Evolutionary conservation across 1,284 basidiomycete species (phyloP).

Genomic region (Rhodofomes roseus): DNA sequence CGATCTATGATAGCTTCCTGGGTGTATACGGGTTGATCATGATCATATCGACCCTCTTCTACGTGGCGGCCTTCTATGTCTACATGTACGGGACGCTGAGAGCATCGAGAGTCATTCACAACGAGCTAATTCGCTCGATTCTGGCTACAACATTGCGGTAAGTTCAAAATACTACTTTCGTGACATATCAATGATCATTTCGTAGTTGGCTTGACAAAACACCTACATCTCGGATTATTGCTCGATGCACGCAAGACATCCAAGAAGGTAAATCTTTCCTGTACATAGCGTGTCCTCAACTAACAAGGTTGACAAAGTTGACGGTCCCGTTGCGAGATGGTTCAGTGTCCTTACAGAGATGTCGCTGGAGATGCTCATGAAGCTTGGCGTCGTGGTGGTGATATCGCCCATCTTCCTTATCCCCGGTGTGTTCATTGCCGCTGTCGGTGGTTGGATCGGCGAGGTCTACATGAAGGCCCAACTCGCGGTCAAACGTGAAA

Average conservation of each 20-base stretch:
- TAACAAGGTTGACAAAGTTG: conserved; percentile 18
- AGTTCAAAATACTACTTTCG: conserved; percentile 12
- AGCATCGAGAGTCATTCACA: not conserved
- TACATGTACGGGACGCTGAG: not conserved
- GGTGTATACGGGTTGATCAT: not conserved
- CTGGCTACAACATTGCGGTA: conserved; percentile 10
- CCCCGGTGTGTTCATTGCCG: conserved; percentile 37
- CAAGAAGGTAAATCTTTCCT: conserved; percentile 27
- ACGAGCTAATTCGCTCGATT: not conserved
- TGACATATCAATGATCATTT: not conserved
- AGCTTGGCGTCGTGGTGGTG: conserved; percentile 35
- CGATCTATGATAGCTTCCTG: not conserved
- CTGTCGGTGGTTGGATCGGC: conserved; percentile 42
- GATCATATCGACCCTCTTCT: not conserved
- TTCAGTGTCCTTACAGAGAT: conserved; percentile 26
- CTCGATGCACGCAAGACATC: conserved; percentile 59
- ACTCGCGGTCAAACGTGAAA: conserved; percentile 72
- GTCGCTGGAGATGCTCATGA: conserved; percentile 26
- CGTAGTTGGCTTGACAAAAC: conserved; percentile 51
- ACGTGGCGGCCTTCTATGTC: not conserved
- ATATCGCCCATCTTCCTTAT: conserved; percentile 41
- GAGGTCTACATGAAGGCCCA: conserved; percentile 66
- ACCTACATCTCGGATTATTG: conserved; percentile 55
- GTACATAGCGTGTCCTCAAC: not conserved
- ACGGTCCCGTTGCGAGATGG: conserved; percentile 24